These are phyloP conservation scores for Umbelopsis ramanniana DNA, from an alignment of 192 early-diverging fungal genomes.

Conservation along the genomic window DNA sequence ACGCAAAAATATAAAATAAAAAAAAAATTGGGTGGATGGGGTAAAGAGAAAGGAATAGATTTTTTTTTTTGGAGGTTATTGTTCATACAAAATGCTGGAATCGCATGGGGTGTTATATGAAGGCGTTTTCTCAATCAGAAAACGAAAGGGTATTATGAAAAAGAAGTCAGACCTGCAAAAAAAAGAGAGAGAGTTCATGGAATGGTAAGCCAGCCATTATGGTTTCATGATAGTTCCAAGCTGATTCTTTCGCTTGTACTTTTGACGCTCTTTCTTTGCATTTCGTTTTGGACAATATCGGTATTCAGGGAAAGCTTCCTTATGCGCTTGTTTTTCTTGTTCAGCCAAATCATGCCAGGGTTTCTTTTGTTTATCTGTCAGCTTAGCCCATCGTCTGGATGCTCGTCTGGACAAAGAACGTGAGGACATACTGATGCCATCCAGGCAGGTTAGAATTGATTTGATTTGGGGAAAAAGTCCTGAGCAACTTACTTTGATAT, in stretches of 20 bases:
- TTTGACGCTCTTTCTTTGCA: conserved; percentile 16
- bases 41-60: no score
- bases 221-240: conserved; percentile 7
- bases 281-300: conserved; percentile 41
- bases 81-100: no score
- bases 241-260: conserved; percentile 17
- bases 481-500: conserved; percentile 47
- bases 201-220: not conserved
- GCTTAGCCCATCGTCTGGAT: conserved; percentile 39
- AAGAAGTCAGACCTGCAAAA: no score
- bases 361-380: conserved; percentile 42
- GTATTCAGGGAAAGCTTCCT: conserved; percentile 45
- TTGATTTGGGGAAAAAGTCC: no score
- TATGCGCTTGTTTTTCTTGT: conserved; percentile 42
- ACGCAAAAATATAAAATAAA: no score
- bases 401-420: conserved; percentile 31
- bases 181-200: not conserved
- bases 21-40: no score
- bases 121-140: no score
- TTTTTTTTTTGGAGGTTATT: no score
- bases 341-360: conserved; percentile 45
- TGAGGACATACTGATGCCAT: not conserved
- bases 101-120: no score
- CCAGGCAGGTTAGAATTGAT: not conserved
- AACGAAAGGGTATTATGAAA: not conserved